phyloP scores from a whole-genome alignment of 2,329 filamentous ascomycete genomes.

The Apiospora hydei region DNA sequence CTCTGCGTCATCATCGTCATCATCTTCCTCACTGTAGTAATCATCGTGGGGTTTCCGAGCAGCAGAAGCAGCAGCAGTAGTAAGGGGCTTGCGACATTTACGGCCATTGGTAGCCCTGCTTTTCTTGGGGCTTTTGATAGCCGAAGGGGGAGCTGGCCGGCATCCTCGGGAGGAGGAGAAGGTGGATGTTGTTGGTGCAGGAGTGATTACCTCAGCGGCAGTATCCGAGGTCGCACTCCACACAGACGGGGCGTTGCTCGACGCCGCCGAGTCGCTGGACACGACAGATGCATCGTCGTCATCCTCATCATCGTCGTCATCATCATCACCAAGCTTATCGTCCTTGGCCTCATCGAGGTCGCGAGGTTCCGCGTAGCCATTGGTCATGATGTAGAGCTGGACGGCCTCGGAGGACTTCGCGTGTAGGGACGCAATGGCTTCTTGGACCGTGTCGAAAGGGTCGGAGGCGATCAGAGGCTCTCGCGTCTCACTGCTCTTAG shows the following conservation, averaged over 20 bases:
- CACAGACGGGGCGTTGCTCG: slow-evolving; percentile 36
- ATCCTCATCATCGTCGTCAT: slow-evolving; percentile 30
- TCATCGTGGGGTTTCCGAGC: neutral
- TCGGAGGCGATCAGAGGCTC: slow-evolving; percentile 37
- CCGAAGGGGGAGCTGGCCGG: slow-evolving; percentile 6
- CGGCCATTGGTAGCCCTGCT: slow-evolving; percentile 18
- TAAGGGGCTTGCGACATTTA: slow-evolving; percentile 13
- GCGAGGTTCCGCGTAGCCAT: slow-evolving; percentile 37
- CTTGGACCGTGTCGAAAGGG: slow-evolving; percentile 29
- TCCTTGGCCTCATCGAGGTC: slow-evolving; percentile 31
- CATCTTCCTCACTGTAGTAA: neutral
- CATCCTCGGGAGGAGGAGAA: slow-evolving; percentile 17
- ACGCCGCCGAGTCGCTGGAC: slow-evolving; percentile 36
- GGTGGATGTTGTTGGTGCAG: slow-evolving; percentile 24
- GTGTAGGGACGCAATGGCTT: slow-evolving; percentile 38
- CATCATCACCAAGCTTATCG: slow-evolving; percentile 25
- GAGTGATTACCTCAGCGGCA: slow-evolving; percentile 31
- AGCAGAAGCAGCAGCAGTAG: neutral
- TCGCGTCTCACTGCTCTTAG: slow-evolving; percentile 31
- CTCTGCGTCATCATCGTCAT: slow-evolving; percentile 3
- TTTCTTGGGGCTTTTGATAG: slow-evolving; percentile 22
- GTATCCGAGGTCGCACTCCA: slow-evolving; percentile 38
- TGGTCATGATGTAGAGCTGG: slow-evolving; percentile 37
- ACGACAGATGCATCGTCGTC: slow-evolving; percentile 37
- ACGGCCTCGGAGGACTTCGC: slow-evolving; percentile 40